Evolutionary conservation across 305 asterid species (phyloP), one percentile per base, ranked within the genome.

Genomic region (Ajuga reptans): DNA sequence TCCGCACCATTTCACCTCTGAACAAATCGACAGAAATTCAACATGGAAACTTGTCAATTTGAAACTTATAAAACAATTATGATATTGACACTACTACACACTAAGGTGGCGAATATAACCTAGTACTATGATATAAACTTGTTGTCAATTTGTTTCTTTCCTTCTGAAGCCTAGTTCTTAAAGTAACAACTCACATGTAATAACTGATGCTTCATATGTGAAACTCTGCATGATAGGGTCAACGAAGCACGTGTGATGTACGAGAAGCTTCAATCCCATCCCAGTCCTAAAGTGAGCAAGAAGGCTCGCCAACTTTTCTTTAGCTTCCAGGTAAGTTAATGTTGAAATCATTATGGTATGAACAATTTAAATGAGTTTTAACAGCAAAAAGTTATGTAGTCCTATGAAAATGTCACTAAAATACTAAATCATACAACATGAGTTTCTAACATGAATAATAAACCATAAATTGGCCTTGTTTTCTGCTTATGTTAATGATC

Each of bases 211-310:
- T 31, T 31, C 36, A 3, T 31, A 31, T 59, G 47, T 18, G 31
- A 65, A 68, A 50, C 33, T 50, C 17, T 73, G 72, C 43, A 41
- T 36, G 68, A 69, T 87, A 92, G 97, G 81, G 24, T 79, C 49
- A 77, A 79, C 46, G 97, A 90, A 79, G 98, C 98, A 11, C 91
- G 92, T 24, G 27, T 17, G 41, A 87, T 93, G 98, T 93, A 93
- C 60, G 94, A 88, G 79, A 93, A 86, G 79, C 97, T 92, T 58
- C 85, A 84, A 78, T 83, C 92, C 63, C 97, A 90, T 77, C 95
- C 98, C 6, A 84, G 74, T 66, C 82, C 86, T 68, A 66, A 69
- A 81, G 96, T 90, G 68, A 81, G 87, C 78, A 92, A 92, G 95
- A 88, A 74, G 81, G 96, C 98, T 39, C 82, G 84, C 59, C 91